Evolutionary conservation across 176 grass and related monocot genomes (phyloP).

Genomic region (Bonia amplexicaulis): DNA sequence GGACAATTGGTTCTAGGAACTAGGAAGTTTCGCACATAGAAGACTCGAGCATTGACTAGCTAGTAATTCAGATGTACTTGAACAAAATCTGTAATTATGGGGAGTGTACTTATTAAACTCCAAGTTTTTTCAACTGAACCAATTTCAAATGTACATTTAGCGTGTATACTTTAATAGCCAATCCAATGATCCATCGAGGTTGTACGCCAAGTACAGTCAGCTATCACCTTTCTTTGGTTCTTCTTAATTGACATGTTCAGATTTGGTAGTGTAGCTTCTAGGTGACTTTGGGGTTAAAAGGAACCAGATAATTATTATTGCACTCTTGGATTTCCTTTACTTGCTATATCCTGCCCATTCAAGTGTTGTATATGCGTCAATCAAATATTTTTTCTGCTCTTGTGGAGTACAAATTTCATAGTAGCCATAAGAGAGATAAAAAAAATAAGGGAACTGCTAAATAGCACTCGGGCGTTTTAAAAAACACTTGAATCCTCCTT

Average conservation of each 20-base stretch:
- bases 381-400: background rate
- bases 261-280: background rate
- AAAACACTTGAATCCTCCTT: too few relatives aligned
- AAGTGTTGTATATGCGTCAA: background rate
- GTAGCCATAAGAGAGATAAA: too few relatives aligned
- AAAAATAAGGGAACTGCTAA: too few relatives aligned
- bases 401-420: background rate
- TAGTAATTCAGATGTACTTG: background rate
- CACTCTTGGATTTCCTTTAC: background rate
- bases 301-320: background rate
- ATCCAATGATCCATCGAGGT: background rate
- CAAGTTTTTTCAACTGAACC: background rate
- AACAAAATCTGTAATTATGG: background rate
- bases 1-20: background rate
- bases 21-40: background rate
- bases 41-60: slow-evolving; percentile 1
- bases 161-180: background rate
- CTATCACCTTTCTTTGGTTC: background rate
- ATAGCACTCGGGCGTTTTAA: too few relatives aligned
- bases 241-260: background rate
- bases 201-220: background rate
- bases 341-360: background rate
- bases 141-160: background rate
- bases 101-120: background rate
- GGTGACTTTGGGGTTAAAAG: background rate